Evolutionary conservation across 179 eudicot species (phyloP).

Genomic region (Monotropa hypopitys): DNA sequence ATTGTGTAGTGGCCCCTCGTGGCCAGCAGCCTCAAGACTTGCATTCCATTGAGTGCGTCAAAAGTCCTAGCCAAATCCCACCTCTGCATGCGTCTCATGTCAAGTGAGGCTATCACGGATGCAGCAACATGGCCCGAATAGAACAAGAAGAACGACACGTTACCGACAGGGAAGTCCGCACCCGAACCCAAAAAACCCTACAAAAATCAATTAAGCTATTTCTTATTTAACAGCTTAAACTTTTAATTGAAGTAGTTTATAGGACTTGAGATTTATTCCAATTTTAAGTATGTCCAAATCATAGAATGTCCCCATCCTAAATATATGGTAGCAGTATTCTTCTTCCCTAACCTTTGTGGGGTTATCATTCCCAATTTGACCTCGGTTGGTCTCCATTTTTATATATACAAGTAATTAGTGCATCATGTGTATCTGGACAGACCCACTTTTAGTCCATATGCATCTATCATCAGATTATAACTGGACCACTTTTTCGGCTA

Average conservation of each 20-base stretch:
- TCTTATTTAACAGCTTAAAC: background rate
- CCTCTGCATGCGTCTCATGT: constrained; percentile 87
- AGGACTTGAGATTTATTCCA: background rate
- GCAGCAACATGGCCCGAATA: constrained; percentile 93
- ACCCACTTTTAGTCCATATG: background rate
- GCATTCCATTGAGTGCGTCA: constrained; percentile 54
- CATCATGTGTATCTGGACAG: background rate
- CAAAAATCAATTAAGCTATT: background rate
- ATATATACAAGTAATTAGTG: background rate
- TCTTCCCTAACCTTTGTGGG: background rate
- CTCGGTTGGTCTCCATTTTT: background rate
- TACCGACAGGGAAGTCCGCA: constrained; percentile 92
- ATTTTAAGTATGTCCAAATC: background rate
- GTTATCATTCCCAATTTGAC: background rate
- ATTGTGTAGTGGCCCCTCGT: constrained; percentile 96
- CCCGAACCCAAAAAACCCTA: constrained; percentile 95
- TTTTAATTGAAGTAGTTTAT: too few species aligned
- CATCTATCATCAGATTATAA: background rate
- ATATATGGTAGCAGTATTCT: background rate
- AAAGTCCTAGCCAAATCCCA: constrained; percentile 52
- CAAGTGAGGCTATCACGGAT: constrained; percentile 76
- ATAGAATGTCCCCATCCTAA: too few species aligned
- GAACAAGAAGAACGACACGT: constrained; percentile 89
- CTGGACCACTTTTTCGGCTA: background rate
- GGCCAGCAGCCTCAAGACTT: constrained; percentile 54